Conservation (phyloP, 306 rosid genomes). For the Prinsepia uniflora region DNA sequence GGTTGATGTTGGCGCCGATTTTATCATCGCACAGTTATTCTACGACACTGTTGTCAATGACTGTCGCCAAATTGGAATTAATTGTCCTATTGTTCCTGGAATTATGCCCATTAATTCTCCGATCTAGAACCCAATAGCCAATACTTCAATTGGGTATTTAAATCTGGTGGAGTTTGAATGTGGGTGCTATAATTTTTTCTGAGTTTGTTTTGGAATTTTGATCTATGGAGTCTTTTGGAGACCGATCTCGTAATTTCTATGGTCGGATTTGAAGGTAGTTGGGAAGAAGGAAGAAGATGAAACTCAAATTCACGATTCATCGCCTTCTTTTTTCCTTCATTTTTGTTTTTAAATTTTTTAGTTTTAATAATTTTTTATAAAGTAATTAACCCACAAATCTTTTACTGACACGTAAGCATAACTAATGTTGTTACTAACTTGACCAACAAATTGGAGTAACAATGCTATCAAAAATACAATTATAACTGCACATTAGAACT, state of each 20-base stretch:
- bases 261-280: constrained; percentile 42
- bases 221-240: constrained; percentile 65
- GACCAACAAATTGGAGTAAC: too few relatives aligned
- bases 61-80: constrained; percentile 96
- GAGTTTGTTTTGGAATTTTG: background rate
- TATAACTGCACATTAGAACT: too few relatives aligned
- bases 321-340: too few relatives aligned
- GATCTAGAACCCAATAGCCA: constrained; percentile 12
- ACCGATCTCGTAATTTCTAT: constrained; percentile 46
- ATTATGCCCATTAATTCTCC: constrained; percentile 78
- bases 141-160: constrained; percentile 23
- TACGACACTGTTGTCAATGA: constrained; percentile 89
- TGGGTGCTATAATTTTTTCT: background rate
- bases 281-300: constrained; percentile 39
- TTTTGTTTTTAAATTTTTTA: too few relatives aligned
- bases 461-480: too few relatives aligned
- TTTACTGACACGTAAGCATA: too few relatives aligned
- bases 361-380: too few relatives aligned
- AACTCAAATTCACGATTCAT: too few relatives aligned
- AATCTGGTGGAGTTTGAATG: constrained; percentile 12
- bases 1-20: constrained; percentile 96
- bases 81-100: constrained; percentile 95
- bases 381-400: too few relatives aligned
- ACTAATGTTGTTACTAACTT: too few relatives aligned
- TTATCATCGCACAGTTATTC: constrained; percentile 86